These are phyloP conservation scores for Porpolomopsis calyptriformis DNA, from an alignment of 768 basidiomycete genomes.

Conservation along the genomic window DNA sequence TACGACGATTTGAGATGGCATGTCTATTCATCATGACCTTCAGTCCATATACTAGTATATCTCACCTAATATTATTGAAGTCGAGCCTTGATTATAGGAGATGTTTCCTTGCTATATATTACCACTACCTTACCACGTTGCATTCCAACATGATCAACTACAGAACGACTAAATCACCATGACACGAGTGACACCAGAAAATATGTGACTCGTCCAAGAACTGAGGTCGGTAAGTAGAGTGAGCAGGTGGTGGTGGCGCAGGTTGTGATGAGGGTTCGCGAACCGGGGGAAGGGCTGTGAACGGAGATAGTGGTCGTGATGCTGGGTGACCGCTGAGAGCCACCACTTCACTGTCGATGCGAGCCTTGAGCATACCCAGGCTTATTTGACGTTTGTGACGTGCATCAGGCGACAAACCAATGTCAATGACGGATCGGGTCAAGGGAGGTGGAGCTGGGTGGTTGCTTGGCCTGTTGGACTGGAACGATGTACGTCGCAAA, in stretches of 20 bases:
- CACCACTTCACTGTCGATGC: constrained; percentile 73
- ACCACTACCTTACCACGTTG: background rate
- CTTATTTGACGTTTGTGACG: constrained; percentile 76
- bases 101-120: background rate
- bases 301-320: constrained; percentile 47
- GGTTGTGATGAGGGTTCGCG: constrained; percentile 16
- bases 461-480: constrained; percentile 29
- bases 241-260: constrained; percentile 17
- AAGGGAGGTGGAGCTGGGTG: constrained; percentile 27
- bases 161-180: constrained; percentile 71
- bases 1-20: background rate
- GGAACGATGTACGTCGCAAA: constrained; percentile 27
- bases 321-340: constrained; percentile 29
- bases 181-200: constrained; percentile 82
- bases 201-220: constrained; percentile 84
- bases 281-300: constrained; percentile 30
- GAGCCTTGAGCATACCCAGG: constrained; percentile 81
- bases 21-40: background rate
- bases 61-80: too few species aligned
- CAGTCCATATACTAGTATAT: too few species aligned
- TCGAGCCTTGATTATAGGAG: too few species aligned
- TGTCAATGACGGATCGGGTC: constrained; percentile 55
- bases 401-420: constrained; percentile 61
- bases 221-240: constrained; percentile 42
- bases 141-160: constrained; percentile 19